These are phyloP conservation scores for Coelomomyces lativittatus DNA, from an alignment of 371 early-diverging fungal genomes.

Conservation along the genomic window DNA sequence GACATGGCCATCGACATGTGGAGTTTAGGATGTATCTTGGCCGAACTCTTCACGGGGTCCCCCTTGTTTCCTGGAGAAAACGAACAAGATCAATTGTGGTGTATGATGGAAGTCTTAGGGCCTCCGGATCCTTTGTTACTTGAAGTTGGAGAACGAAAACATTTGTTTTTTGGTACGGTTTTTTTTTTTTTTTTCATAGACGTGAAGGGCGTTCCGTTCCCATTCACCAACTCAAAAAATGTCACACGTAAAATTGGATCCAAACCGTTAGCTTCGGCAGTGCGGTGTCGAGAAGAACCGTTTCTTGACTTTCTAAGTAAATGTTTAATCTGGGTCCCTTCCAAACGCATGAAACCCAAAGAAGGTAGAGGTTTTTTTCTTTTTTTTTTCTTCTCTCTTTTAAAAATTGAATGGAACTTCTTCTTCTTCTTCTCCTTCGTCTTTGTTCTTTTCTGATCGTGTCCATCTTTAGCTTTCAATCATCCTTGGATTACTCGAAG, in stretches of 20 bases:
- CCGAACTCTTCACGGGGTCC: constrained; percentile 77
- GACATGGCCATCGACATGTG: constrained; percentile 94
- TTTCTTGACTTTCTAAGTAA: constrained; percentile 69
- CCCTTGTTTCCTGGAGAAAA: constrained; percentile 93
- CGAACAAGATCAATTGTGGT: constrained; percentile 79
- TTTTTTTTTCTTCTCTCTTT: background rate
- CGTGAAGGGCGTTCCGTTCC: constrained; percentile 44
- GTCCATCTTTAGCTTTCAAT: too few relatives aligned
- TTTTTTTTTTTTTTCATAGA: constrained; percentile 13
- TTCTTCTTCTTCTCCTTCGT: too few relatives aligned
- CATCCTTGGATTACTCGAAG: too few relatives aligned
- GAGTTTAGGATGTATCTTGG: constrained; percentile 95
- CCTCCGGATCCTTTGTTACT: constrained; percentile 56
- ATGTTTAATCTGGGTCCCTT: constrained; percentile 81
- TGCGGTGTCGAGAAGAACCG: constrained; percentile 46
- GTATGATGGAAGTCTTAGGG: constrained; percentile 83
- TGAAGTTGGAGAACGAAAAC: constrained; percentile 53
- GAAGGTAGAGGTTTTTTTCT: constrained; percentile 32
- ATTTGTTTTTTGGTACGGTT: constrained; percentile 63
- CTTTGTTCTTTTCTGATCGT: too few relatives aligned
- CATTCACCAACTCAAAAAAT: constrained; percentile 68
- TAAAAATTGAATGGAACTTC: background rate
- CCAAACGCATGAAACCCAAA: constrained; percentile 64
- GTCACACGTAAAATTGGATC: constrained; percentile 60
- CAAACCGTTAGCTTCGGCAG: constrained; percentile 48